Evolutionary conservation across 2,329 filamentous ascomycete genomes (phyloP).

Genomic region (Coniella lustricola): DNA sequence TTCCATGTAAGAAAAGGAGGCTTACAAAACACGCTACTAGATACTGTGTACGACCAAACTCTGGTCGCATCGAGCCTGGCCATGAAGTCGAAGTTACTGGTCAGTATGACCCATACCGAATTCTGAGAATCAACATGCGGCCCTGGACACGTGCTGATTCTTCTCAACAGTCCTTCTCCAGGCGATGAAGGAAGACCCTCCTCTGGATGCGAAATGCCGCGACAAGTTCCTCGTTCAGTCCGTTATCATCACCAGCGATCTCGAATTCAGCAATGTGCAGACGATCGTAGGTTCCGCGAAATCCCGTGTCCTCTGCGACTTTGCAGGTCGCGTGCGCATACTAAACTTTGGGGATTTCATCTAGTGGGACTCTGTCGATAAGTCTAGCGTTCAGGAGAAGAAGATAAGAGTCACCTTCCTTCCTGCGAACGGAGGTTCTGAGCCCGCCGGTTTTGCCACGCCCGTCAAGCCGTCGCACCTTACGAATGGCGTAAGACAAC

Average conservation of each 20-base stretch:
- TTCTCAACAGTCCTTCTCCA: conserved; percentile 73
- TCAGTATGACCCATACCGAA: conserved; percentile 36
- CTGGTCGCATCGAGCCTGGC: conserved; percentile 87
- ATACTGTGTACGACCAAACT: conserved; percentile 97
- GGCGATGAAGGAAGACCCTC: conserved; percentile 94
- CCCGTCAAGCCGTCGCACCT: conserved; percentile 21
- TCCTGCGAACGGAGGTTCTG: conserved; percentile 47
- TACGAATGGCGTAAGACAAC: conserved; percentile 24
- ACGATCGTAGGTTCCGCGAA: conserved; percentile 61
- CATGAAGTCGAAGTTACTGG: conserved; percentile 88
- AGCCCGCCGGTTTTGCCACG: conserved; percentile 20
- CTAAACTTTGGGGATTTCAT: conserved; percentile 21
- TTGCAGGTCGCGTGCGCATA: conserved; percentile 7
- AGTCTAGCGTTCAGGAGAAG: conserved; percentile 76
- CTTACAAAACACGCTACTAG: conserved; percentile 40
- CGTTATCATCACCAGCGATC: conserved; percentile 72
- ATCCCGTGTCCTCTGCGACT: too few relatives aligned
- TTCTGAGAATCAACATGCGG: conserved; percentile 1
- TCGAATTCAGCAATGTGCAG: conserved; percentile 73
- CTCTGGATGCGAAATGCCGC: conserved; percentile 79
- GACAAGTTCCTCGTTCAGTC: conserved; percentile 98
- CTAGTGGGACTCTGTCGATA: conserved; percentile 75
- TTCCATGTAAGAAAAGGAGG: conserved; percentile 13
- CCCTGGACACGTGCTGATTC: conserved; percentile 4
- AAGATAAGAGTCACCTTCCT: conserved; percentile 94